phyloP scores from a whole-genome alignment of 371 early-diverging fungal species.

The Saksenaea oblongispora region DNA sequence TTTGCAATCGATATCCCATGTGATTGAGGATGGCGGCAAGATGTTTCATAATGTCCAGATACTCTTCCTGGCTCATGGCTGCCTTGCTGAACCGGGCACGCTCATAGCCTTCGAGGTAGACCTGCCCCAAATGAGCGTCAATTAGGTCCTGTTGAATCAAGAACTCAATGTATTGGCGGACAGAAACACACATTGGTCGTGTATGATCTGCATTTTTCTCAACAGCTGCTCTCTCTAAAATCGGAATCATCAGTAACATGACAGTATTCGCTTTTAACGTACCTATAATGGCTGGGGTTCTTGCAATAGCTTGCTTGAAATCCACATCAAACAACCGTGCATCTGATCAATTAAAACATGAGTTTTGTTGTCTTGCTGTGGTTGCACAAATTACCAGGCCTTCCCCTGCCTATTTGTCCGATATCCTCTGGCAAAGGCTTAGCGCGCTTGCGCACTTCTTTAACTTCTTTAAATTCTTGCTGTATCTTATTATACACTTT shows the following conservation, averaged over 20 bases:
- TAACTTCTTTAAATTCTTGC: slow-evolving; percentile 53
- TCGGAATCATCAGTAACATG: background rate
- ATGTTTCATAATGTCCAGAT: slow-evolving; percentile 48
- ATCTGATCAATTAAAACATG: slow-evolving; percentile 15
- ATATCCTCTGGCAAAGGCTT: slow-evolving; percentile 62
- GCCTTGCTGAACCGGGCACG: slow-evolving; percentile 53
- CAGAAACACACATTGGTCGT: slow-evolving; percentile 52
- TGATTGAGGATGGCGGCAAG: slow-evolving; percentile 45
- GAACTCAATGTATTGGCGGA: slow-evolving; percentile 60
- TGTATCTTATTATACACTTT: slow-evolving; percentile 60
- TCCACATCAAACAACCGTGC: slow-evolving; percentile 55
- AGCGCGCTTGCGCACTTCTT: slow-evolving; percentile 47
- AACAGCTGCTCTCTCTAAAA: slow-evolving; percentile 53
- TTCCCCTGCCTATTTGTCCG: slow-evolving; percentile 63
- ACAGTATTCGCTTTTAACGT: slow-evolving; percentile 7
- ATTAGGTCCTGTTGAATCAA: slow-evolving; percentile 50
- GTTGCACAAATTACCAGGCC: slow-evolving; percentile 39
- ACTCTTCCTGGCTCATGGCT: slow-evolving; percentile 37
- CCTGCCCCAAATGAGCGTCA: slow-evolving; percentile 45
- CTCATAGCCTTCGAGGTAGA: slow-evolving; percentile 61
- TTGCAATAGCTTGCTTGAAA: slow-evolving; percentile 64
- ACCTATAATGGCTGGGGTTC: slow-evolving; percentile 68
- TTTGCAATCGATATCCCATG: slow-evolving; percentile 37
- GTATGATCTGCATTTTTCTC: slow-evolving; percentile 41
- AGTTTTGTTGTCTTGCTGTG: background rate